phyloP scores from a whole-genome alignment of 768 basidiomycete species.

The Pleurotus sapidus region DNA sequence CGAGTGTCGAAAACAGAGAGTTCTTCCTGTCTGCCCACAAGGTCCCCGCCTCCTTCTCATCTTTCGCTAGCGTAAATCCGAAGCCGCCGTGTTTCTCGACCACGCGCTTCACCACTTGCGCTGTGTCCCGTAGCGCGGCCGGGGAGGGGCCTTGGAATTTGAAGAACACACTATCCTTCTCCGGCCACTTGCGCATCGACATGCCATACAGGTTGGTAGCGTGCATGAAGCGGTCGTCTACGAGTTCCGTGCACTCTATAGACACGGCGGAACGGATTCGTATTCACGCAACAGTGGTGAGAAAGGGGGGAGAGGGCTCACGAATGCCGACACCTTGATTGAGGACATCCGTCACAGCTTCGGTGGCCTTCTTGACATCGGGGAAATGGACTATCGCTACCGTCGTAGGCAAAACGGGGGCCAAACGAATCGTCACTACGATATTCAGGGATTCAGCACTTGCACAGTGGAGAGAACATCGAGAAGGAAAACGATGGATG shows the following conservation, averaged over 20 bases:
- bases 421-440: conserved; percentile 74
- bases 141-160: conserved; percentile 77
- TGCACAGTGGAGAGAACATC: neutral
- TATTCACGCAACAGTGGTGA: neutral
- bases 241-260: conserved; percentile 80
- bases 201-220: conserved; percentile 56
- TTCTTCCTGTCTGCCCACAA: conserved; percentile 80
- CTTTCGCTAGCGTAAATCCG: conserved; percentile 62
- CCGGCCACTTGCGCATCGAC: conserved; percentile 55
- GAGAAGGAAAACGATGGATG: no score
- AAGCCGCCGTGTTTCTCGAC: conserved; percentile 64
- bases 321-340: conserved; percentile 75
- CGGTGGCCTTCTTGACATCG: conserved; percentile 67
- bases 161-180: conserved; percentile 76
- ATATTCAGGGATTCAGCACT: neutral
- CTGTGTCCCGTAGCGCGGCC: conserved; percentile 58
- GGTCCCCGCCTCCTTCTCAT: conserved; percentile 60
- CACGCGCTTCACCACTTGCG: conserved; percentile 54
- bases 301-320: conserved; percentile 30
- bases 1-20: conserved; percentile 53
- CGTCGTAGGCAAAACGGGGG: conserved; percentile 78
- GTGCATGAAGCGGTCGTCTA: conserved; percentile 69
- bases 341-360: conserved; percentile 71
- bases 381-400: conserved; percentile 85
- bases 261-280: neutral